Percentiles rank a stretch among this genome's conserved stretches.
Evolutionary conservation across 345 rosid genomes (phyloP).

Genomic region (Trapa incisa): DNA sequence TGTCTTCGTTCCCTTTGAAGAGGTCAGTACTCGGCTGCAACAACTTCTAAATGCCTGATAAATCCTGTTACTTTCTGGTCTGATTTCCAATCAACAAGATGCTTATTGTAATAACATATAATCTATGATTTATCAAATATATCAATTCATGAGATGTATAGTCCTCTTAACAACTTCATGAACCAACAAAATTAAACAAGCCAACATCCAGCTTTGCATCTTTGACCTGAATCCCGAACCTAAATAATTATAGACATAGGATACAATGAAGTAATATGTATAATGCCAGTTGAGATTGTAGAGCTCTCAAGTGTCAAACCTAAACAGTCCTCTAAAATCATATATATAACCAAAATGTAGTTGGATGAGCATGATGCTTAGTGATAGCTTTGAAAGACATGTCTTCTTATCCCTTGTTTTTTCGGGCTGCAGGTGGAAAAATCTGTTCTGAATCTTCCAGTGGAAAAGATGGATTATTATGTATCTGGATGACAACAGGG

Average conservation of each 20-base stretch:
- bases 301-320: too few relatives aligned
- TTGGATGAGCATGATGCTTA: neutral
- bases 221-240: too few relatives aligned
- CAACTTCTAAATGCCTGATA: neutral
- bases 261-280: too few relatives aligned
- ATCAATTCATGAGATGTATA: neutral
- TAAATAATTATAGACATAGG: too few relatives aligned
- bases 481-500: constrained; percentile 43
- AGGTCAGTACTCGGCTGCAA: constrained; percentile 30
- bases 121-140: neutral
- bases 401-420: neutral
- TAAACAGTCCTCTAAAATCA: neutral
- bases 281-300: too few relatives aligned
- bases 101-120: too few relatives aligned
- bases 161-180: neutral
- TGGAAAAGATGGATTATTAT: constrained; percentile 90
- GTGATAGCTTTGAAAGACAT: neutral
- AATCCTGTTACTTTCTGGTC: neutral
- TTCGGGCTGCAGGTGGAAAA: constrained; percentile 45
- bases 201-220: too few relatives aligned
- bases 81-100: neutral
- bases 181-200: too few relatives aligned
- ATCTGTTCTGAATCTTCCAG: constrained; percentile 73
- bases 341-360: neutral
- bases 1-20: constrained; percentile 85